Conservation (phyloP, 306 rosid genomes). For the Hippophae gyantsensis region DNA sequence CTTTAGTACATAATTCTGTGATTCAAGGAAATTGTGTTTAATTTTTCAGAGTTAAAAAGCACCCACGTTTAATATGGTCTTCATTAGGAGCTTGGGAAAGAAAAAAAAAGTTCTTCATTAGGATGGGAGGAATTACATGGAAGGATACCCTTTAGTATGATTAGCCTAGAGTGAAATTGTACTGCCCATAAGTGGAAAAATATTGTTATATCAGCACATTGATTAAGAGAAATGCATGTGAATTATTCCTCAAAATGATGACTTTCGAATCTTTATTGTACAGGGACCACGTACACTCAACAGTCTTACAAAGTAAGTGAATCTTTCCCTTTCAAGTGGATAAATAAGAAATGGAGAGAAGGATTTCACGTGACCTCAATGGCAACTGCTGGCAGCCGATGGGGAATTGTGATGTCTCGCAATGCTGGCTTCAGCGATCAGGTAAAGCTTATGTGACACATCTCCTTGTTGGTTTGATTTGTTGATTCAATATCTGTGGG, state of each 20-base stretch:
- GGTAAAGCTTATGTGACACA: conserved; percentile 33
- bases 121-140: no score
- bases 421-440: conserved; percentile 90
- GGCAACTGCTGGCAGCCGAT: conserved; percentile 95
- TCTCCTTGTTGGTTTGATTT: background rate
- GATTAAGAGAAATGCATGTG: no score
- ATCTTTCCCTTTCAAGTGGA: conserved; percentile 95
- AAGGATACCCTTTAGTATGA: no score
- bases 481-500: background rate
- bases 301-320: conserved; percentile 99
- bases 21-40: no score
- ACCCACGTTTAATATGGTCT: no score
- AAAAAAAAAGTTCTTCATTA: no score
- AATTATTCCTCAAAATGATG: background rate
- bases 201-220: no score
- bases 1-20: no score
- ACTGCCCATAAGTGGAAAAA: no score
- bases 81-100: no score
- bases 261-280: conserved; percentile 7
- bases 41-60: no score
- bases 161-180: no score
- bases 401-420: conserved; percentile 98
- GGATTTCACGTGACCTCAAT: conserved; percentile 96
- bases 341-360: conserved; percentile 95
- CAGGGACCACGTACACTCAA: conserved; percentile 86